Conservation (phyloP, 108 stramenopile species). For the Fistulifera solaris region DNA sequence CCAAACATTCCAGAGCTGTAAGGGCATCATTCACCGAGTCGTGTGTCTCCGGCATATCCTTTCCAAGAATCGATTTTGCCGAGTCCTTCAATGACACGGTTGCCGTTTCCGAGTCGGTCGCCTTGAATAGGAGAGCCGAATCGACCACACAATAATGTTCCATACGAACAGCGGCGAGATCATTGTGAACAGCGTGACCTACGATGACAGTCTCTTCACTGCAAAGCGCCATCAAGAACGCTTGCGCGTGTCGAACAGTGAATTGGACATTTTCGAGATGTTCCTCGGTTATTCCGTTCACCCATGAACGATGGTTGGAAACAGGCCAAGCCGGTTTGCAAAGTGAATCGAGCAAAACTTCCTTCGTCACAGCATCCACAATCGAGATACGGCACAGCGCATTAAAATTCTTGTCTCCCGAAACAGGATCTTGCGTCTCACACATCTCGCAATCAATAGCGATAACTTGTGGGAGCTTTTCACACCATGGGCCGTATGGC, state of each 20-base stretch:
- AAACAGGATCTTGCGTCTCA: slow-evolving; percentile 83
- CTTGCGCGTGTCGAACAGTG: slow-evolving; percentile 89
- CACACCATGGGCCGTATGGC: slow-evolving; percentile 70
- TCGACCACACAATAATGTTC: slow-evolving; percentile 76
- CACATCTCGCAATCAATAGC: slow-evolving; percentile 99
- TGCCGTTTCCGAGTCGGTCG: slow-evolving; percentile 34
- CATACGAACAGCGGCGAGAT: slow-evolving; percentile 82
- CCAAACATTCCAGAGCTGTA: slow-evolving; percentile 49
- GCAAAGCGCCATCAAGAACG: slow-evolving; percentile 86
- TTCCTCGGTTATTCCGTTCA: slow-evolving; percentile 84
- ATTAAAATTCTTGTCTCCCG: slow-evolving; percentile 60
- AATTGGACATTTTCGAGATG: slow-evolving; percentile 78
- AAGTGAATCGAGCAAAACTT: slow-evolving; percentile 88
- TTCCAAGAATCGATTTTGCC: slow-evolving; percentile 42
- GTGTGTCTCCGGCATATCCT: slow-evolving; percentile 76
- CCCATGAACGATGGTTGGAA: slow-evolving; percentile 74
- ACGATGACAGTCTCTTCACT: slow-evolving; percentile 88
- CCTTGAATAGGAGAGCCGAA: slow-evolving; percentile 72
- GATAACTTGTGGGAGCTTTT: slow-evolving; percentile 74
- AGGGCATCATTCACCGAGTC: slow-evolving; percentile 84
- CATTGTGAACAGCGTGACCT: slow-evolving; percentile 90
- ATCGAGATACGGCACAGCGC: slow-evolving; percentile 87
- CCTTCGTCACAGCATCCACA: slow-evolving; percentile 74
- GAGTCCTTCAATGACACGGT: slow-evolving; percentile 69
- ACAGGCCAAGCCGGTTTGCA: slow-evolving; percentile 91